Base-by-base conservation (phyloP, 441 rosid species). In the Arabidopsis lyrata region DNA sequence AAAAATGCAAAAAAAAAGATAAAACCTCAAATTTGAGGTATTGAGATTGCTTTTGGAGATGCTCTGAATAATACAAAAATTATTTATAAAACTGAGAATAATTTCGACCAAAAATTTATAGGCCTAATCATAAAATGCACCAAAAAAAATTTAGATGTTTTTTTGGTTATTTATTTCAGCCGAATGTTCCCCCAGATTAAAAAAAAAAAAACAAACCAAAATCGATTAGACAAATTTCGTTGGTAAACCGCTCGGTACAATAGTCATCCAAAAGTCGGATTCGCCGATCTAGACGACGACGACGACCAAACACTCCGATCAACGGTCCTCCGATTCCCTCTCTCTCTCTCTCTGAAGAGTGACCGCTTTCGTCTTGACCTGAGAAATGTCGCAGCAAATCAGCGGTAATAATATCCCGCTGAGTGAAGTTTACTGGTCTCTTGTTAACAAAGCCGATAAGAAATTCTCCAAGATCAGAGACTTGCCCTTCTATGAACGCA, bases 381-480 rank as follows among this genome's bases (percentile, higher is more conserved):
- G 32, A 44, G 50, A 76, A 74, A 83, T 83, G 89, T 80, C 87
- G 63, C 90, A 81, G 84, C 83, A 70, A 61, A 82, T 76, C 76
- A 72, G 66, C 78, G 80, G 76, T 24, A 81, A 55, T 54, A 80
- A 63, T 35, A 84, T 95, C 66, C 93, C 96, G 49, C 93, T 90
- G 72, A 92, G 84, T 71, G 99, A 95, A 83, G 86, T 85, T 47
- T 95, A 90, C 70, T 92, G 97, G 97, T 85, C 99, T 44, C 87
- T 95, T 73, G 99, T 92, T 15, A 93, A 90, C 80, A 90, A 92
- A 85, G 97, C 99, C 4, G 99, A 95, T 63, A 92, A 84, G 78
- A 95, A 95, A 85, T 92, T 95, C 85, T 90, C 97, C 5, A 95
- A 95, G 85, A 95, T 95, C 91, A 89, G 97, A 77, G 97, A 92